Conservation (phyloP, 768 basidiomycete species). For the Xerocomellus chrysenteron region DNA sequence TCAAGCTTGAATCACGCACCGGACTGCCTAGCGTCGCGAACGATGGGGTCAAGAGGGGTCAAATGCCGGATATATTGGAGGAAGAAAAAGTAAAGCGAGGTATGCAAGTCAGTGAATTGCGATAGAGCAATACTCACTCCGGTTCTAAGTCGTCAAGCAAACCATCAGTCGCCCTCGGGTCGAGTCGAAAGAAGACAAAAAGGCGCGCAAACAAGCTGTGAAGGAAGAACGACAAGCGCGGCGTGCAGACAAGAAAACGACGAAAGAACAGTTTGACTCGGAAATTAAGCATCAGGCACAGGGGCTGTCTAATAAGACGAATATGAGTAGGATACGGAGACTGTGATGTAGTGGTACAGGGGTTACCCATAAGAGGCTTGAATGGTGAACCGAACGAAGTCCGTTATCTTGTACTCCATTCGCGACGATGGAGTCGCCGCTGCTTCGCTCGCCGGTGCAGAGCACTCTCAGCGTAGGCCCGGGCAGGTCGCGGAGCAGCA, state of each 20-base stretch:
- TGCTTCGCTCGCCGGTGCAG: conserved; percentile 29
- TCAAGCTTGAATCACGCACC: conserved; percentile 70
- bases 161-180: conserved; percentile 70
- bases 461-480: conserved; percentile 40
- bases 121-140: not conserved
- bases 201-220: conserved; percentile 64
- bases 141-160: conserved; percentile 24
- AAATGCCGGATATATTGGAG: conserved; percentile 18
- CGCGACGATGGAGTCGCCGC: conserved; percentile 35
- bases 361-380: conserved; percentile 12
- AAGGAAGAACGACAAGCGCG: conserved; percentile 66
- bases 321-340: conserved; percentile 18
- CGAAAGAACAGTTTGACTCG: conserved; percentile 58
- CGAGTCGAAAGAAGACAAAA: conserved; percentile 77
- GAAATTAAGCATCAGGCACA: conserved; percentile 64
- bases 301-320: conserved; percentile 45
- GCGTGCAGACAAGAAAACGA: conserved; percentile 65
- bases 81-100: conserved; percentile 27
- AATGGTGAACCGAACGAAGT: conserved; percentile 6
- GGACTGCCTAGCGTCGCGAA: conserved; percentile 62
- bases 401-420: conserved; percentile 2
- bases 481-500: conserved; percentile 62
- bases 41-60: conserved; percentile 18
- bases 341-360: conserved; percentile 13
- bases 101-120: conserved; percentile 11